Evolutionary conservation across 2,329 filamentous ascomycete genomes (phyloP).

Genomic region (Lachnum nothofagi): DNA sequence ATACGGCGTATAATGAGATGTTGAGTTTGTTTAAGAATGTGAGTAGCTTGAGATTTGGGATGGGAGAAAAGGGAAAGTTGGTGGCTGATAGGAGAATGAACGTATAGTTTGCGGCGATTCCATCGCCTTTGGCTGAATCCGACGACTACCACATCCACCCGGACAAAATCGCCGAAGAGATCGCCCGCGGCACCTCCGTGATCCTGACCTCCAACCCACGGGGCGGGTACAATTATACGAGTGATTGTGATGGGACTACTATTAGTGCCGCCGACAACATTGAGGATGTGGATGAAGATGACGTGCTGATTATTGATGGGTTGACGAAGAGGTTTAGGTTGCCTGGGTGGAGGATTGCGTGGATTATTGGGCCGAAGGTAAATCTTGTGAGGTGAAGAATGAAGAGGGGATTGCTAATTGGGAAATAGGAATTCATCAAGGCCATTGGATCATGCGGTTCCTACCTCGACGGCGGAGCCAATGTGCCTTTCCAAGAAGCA

Average conservation of each 20-base stretch:
- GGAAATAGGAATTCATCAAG: constrained; percentile 70
- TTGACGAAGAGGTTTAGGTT: constrained; percentile 95
- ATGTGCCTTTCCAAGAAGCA: constrained; percentile 92
- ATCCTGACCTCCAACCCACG: constrained; percentile 93
- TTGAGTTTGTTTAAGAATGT: constrained; percentile 87
- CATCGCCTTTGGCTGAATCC: constrained; percentile 74
- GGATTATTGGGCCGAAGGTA: constrained; percentile 83
- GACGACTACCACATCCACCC: constrained; percentile 92
- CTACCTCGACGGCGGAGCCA: constrained; percentile 90
- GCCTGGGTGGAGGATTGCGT: constrained; percentile 92
- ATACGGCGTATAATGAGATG: constrained; percentile 98
- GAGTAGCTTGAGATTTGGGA: no score
- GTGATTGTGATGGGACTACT: constrained; percentile 81
- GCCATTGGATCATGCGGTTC: constrained; percentile 88
- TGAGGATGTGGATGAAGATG: constrained; percentile 80
- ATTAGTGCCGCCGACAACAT: constrained; percentile 88
- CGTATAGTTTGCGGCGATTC: constrained; percentile 79
- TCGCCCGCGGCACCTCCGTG: constrained; percentile 77
- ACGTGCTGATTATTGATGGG: constrained; percentile 91
- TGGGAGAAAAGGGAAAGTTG: not conserved
- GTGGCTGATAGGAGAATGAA: no score
- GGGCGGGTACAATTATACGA: constrained; percentile 91
- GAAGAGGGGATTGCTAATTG: not conserved
- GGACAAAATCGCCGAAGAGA: constrained; percentile 87
- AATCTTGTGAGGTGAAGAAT: not conserved